phyloP scores from a whole-genome alignment of 345 rosid species.

The Acer negundo region DNA sequence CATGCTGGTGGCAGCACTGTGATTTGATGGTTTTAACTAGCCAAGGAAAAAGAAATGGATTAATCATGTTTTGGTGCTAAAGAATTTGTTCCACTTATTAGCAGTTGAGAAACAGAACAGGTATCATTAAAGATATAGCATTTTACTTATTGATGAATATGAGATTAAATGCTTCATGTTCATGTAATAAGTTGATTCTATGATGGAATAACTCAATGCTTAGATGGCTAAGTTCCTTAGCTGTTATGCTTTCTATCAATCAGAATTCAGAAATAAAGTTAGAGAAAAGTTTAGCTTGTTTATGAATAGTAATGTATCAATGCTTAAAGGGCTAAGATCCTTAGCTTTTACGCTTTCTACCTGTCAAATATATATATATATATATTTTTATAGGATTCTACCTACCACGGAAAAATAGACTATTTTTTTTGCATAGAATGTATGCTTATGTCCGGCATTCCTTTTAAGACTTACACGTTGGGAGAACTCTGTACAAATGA shows the following conservation, averaged over 20 bases:
- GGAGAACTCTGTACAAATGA: neutral
- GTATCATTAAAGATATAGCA: neutral
- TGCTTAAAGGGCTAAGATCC: neutral
- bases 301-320: neutral
- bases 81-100: neutral
- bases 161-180: neutral
- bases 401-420: neutral
- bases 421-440: neutral
- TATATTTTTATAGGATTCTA: neutral
- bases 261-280: neutral
- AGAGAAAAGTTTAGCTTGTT: neutral
- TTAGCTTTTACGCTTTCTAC: neutral
- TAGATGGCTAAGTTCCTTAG: neutral
- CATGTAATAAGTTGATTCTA: neutral
- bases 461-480: neutral
- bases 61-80: neutral
- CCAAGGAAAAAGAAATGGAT: neutral
- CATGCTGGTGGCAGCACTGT: neutral
- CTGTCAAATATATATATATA: neutral
- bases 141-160: neutral
- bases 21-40: neutral
- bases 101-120: neutral
- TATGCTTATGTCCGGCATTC: neutral
- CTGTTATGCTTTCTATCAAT: neutral
- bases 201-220: neutral